These are phyloP conservation scores for Tribonema minus DNA, from an alignment of 108 stramenopile genomes.

Conservation along the genomic window DNA sequence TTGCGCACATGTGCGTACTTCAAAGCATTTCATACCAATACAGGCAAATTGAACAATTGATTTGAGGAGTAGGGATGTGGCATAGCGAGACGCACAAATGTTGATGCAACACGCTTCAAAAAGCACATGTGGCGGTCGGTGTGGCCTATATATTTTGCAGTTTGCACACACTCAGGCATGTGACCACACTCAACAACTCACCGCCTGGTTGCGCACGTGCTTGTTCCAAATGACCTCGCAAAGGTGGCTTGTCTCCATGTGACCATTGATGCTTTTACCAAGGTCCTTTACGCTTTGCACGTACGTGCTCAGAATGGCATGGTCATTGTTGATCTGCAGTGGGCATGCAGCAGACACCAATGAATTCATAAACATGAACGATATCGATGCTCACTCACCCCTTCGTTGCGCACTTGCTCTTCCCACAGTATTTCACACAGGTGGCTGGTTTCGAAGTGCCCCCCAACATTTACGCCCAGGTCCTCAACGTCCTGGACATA, in stretches of 20 bases:
- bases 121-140: neutral
- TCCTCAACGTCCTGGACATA: no score
- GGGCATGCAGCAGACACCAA: no score
- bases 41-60: neutral
- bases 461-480: no score
- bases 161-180: constrained; percentile 18
- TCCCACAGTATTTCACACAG: no score
- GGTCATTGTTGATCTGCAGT: no score
- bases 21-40: no score
- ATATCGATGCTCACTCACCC: no score
- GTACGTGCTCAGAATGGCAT: constrained; percentile 74
- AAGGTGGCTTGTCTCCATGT: constrained; percentile 28
- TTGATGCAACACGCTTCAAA: neutral
- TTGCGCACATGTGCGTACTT: no score
- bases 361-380: no score
- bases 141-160: neutral
- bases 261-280: constrained; percentile 21
- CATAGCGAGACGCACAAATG: neutral
- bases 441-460: no score
- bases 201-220: constrained; percentile 41
- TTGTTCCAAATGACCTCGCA: constrained; percentile 16
- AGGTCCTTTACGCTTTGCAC: constrained; percentile 61
- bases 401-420: no score
- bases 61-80: neutral
- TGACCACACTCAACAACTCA: no score